Conservation (phyloP, 2,329 filamentous ascomycete species). For the Botrytis aclada region DNA sequence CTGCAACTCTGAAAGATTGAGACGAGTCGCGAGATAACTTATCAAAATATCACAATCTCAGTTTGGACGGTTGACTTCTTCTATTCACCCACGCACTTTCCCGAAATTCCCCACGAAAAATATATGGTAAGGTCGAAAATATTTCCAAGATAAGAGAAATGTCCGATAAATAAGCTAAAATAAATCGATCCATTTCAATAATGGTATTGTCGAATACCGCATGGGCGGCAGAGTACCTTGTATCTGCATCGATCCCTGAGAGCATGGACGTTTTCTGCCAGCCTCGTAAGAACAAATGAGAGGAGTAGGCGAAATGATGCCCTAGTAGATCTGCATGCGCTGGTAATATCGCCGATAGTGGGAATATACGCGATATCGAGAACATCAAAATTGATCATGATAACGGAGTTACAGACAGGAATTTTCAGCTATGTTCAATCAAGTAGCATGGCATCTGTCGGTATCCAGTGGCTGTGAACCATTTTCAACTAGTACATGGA, state of each 20-base stretch:
- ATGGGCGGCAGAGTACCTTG: constrained; percentile 1
- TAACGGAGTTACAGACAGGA: not conserved
- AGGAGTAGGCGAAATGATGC: not conserved
- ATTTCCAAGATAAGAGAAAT: constrained; percentile 12
- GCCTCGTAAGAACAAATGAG: not conserved
- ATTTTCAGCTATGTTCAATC: not conserved
- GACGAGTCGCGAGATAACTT: not conserved
- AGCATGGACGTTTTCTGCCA: not conserved
- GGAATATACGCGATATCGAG: not conserved
- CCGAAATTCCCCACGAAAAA: not conserved
- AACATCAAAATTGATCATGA: not conserved
- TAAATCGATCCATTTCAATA: not conserved
- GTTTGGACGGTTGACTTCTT: not conserved
- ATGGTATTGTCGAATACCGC: not conserved
- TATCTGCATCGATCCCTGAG: constrained; percentile 6
- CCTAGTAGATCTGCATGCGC: constrained; percentile 1
- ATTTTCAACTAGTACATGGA: not conserved
- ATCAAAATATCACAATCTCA: not conserved
- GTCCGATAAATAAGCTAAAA: not conserved
- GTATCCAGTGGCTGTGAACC: not conserved
- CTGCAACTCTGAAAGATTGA: not conserved
- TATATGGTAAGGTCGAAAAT: not conserved
- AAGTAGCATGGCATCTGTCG: not conserved
- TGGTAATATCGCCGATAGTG: constrained; percentile 3
- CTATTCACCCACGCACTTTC: not conserved